Evolutionary conservation across 495 filamentous ascomycete genomes (phyloP).

Genomic region (Penicillium argentinense): DNA sequence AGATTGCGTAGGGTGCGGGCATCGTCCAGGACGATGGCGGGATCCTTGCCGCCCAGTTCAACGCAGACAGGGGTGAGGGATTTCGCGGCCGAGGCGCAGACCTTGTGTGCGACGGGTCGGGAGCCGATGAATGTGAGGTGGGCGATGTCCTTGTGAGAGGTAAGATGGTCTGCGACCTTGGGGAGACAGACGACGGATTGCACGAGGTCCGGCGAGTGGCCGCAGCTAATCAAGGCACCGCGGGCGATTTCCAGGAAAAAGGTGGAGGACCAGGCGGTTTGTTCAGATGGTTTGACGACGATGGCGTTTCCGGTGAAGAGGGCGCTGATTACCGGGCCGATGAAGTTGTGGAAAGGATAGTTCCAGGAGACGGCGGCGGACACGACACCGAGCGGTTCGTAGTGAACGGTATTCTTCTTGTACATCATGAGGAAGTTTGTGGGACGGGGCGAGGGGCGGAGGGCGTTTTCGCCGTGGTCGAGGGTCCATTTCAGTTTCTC

Average conservation of each 20-base stretch:
- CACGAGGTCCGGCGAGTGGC: conserved; percentile 78
- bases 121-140: conserved; percentile 99
- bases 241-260: conserved; percentile 80
- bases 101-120: conserved; percentile 79
- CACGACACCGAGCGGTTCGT: conserved; percentile 92
- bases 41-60: conserved; percentile 95
- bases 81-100: conserved; percentile 82
- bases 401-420: conserved; percentile 87
- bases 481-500: conserved; percentile 97
- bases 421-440: conserved; percentile 92
- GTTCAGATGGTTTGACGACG: conserved; percentile 88
- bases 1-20: conserved; percentile 59
- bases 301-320: conserved; percentile 93
- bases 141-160: conserved; percentile 76
- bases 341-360: conserved; percentile 92
- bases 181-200: conserved; percentile 89
- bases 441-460: conserved; percentile 69
- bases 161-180: conserved; percentile 74
- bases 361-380: conserved; percentile 96
- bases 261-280: conserved; percentile 82
- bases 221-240: conserved; percentile 77
- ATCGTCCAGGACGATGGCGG: conserved; percentile 86
- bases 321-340: conserved; percentile 85
- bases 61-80: conserved; percentile 78
- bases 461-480: conserved; percentile 80